phyloP scores from a whole-genome alignment of 148 eudicot genomes.

The Chenopodium formosanum region DNA sequence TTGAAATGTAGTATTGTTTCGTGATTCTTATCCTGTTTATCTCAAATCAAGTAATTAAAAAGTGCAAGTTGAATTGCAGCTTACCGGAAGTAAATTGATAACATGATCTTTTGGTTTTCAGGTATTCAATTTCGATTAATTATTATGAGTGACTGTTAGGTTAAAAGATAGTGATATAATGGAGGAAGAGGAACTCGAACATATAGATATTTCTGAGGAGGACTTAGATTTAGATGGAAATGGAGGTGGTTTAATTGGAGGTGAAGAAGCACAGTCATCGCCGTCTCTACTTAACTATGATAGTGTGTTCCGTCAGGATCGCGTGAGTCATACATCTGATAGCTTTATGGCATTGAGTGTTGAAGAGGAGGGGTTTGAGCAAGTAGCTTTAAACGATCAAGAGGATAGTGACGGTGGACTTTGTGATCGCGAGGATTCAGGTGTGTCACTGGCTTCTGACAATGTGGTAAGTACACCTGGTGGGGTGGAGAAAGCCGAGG shows the following conservation, averaged over 20 bases:
- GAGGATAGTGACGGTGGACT: slow-evolving; percentile 33
- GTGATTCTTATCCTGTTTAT: background rate
- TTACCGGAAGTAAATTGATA: background rate
- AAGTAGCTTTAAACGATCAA: slow-evolving; percentile 59
- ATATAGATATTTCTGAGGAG: slow-evolving; percentile 34
- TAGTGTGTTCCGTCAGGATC: slow-evolving; percentile 14
- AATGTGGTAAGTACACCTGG: slow-evolving; percentile 37
- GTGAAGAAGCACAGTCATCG: slow-evolving; percentile 28
- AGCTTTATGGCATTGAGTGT: slow-evolving; percentile 28
- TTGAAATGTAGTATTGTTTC: background rate
- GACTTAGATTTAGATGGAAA: slow-evolving; percentile 30
- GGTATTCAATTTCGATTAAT: slow-evolving; percentile 18
- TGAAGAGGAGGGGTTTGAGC: slow-evolving; percentile 76
- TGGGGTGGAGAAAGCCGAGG: slow-evolving; percentile 44
- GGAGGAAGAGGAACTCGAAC: slow-evolving; percentile 65
- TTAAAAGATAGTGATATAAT: slow-evolving; percentile 30
- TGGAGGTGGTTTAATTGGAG: slow-evolving; percentile 31
- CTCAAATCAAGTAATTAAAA: background rate
- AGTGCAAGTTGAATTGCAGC: background rate
- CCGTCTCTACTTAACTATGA: slow-evolving; percentile 30
- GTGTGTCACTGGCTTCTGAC: slow-evolving; percentile 31
- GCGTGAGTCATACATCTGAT: slow-evolving; percentile 27
- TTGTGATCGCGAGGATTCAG: slow-evolving; percentile 29
- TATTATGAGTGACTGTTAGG: slow-evolving; percentile 33
- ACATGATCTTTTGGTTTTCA: slow-evolving; percentile 20